Conservation (phyloP, 2,329 filamentous ascomycete genomes). For the Hymenoscyphus fraxineus region DNA sequence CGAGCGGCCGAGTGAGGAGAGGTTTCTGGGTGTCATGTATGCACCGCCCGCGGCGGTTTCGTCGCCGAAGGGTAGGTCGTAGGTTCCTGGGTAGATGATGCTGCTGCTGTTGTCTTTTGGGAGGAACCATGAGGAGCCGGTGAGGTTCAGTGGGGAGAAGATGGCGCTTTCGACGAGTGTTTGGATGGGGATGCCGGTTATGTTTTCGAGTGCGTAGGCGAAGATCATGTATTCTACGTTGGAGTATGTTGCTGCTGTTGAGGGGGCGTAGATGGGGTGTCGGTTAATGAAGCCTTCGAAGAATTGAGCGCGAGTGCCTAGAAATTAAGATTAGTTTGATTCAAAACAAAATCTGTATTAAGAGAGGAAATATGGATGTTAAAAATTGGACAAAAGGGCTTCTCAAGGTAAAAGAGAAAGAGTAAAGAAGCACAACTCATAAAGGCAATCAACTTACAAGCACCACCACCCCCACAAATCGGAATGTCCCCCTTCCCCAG, state of each 20-base stretch:
- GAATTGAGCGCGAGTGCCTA: constrained; percentile 6
- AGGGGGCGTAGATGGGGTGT: constrained; percentile 34
- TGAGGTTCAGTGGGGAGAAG: constrained; percentile 33
- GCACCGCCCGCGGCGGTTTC: neutral
- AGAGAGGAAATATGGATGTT: too few species aligned
- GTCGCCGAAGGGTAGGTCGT: neutral
- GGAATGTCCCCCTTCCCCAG: neutral
- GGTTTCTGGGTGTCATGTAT: neutral
- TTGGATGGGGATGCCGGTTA: constrained; percentile 35
- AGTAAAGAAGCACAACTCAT: neutral
- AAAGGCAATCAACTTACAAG: neutral
- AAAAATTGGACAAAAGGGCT: too few species aligned
- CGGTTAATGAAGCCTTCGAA: constrained; percentile 26
- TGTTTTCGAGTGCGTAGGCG: constrained; percentile 37
- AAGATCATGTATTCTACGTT: constrained; percentile 39
- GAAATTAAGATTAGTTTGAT: neutral
- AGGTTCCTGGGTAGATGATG: constrained; percentile 27
- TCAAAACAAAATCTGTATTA: too few species aligned
- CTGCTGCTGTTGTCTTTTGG: constrained; percentile 25
- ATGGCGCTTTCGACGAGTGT: constrained; percentile 32
- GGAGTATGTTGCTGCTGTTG: constrained; percentile 35
- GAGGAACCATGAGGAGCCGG: constrained; percentile 26
- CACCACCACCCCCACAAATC: neutral
- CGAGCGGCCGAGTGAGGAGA: neutral
- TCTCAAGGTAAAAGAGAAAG: too few species aligned